Evolutionary conservation across 805 yeast genomes (phyloP).

Genomic region (Lachancea quebecensis): DNA sequence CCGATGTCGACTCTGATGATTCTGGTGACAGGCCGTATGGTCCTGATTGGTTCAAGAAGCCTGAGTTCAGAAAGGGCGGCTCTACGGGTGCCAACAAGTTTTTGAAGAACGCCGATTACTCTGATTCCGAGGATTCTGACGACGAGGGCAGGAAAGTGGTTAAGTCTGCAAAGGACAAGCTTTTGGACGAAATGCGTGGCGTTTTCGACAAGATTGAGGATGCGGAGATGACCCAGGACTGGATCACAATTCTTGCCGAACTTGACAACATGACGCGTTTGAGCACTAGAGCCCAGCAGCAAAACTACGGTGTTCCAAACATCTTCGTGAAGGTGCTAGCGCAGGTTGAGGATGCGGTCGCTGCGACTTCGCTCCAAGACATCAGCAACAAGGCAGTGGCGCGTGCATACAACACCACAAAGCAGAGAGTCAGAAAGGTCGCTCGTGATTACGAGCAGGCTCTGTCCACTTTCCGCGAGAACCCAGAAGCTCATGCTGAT

Average conservation of each 20-base stretch:
- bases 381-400: slow-evolving; percentile 80
- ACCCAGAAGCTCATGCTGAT: slow-evolving; percentile 51
- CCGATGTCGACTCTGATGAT: slow-evolving; percentile 39
- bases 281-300: slow-evolving; percentile 66
- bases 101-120: slow-evolving; percentile 31
- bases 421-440: slow-evolving; percentile 81
- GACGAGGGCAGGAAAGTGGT: slow-evolving; percentile 77
- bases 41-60: slow-evolving; percentile 40
- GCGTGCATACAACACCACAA: slow-evolving; percentile 78
- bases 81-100: slow-evolving; percentile 27
- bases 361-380: slow-evolving; percentile 45
- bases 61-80: slow-evolving; percentile 33
- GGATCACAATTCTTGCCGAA: slow-evolving; percentile 68
- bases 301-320: slow-evolving; percentile 63
- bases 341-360: slow-evolving; percentile 64
- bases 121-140: slow-evolving; percentile 41
- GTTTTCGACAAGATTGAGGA: slow-evolving; percentile 61
- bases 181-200: slow-evolving; percentile 76
- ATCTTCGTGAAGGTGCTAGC: slow-evolving; percentile 62
- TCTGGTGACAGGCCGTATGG: slow-evolving; percentile 38
- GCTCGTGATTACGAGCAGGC: slow-evolving; percentile 59
- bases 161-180: slow-evolving; percentile 88
- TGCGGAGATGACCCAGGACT: slow-evolving; percentile 64
- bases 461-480: slow-evolving; percentile 52
- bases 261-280: slow-evolving; percentile 72